These are phyloP conservation scores for Apiospora kogelbergensis DNA, from an alignment of 2,329 filamentous ascomycete genomes.

Conservation along the genomic window DNA sequence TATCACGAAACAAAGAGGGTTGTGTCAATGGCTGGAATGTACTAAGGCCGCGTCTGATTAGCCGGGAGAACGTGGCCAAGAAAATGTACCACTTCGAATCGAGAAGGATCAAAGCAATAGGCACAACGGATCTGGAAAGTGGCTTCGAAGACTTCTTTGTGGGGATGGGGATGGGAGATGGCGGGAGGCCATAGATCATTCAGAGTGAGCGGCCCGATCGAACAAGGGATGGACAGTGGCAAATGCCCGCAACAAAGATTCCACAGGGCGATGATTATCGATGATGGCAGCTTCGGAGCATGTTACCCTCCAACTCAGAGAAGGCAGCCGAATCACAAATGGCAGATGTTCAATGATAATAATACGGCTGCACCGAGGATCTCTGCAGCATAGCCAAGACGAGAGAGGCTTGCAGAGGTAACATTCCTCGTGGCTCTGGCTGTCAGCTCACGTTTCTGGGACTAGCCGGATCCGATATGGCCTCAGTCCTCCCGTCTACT, in stretches of 20 bases:
- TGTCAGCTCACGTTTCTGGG: slow-evolving; percentile 1
- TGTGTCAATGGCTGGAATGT: slow-evolving; percentile 18
- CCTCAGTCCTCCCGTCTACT: background rate
- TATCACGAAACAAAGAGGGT: slow-evolving; percentile 20
- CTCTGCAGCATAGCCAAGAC: background rate
- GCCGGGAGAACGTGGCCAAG: slow-evolving; percentile 15
- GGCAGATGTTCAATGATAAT: background rate
- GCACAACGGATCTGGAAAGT: slow-evolving; percentile 20
- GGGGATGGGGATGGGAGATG: slow-evolving; percentile 2
- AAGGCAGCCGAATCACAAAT: background rate
- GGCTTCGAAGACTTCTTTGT: slow-evolving; percentile 20
- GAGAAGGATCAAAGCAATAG: slow-evolving; percentile 20
- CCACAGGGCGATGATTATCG: background rate
- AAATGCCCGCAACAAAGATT: slow-evolving; percentile 2
- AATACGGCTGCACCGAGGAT: background rate
- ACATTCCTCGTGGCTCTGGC: background rate
- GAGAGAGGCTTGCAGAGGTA: background rate
- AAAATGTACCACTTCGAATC: slow-evolving; percentile 12
- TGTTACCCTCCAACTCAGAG: background rate
- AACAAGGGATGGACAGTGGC: slow-evolving; percentile 8
- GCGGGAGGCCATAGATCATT: background rate
- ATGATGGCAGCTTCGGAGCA: slow-evolving; percentile 1
- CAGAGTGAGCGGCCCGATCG: background rate
- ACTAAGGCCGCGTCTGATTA: slow-evolving; percentile 18
- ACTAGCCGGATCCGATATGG: background rate